Conservation (phyloP, 2,329 filamentous ascomycete species). For the Epichloe sibirici region DNA sequence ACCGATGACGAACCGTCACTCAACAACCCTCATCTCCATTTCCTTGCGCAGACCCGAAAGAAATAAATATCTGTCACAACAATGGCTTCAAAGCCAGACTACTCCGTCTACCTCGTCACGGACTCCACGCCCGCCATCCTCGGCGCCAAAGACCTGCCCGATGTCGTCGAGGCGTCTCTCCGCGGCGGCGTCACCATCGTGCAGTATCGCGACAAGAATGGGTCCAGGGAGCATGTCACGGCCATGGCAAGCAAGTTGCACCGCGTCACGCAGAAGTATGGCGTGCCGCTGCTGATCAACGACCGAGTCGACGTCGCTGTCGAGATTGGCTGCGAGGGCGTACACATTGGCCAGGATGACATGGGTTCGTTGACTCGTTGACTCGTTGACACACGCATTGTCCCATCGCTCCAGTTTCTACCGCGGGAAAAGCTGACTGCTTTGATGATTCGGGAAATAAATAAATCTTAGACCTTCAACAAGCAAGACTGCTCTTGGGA, state of each 20-base stretch:
- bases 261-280: constrained; percentile 50
- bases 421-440: no score
- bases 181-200: constrained; percentile 74
- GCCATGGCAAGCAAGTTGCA: constrained; percentile 61
- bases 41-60: not conserved
- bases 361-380: constrained; percentile 43
- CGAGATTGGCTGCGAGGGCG: constrained; percentile 77
- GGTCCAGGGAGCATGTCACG: constrained; percentile 60
- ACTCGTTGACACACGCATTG: not conserved
- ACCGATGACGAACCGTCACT: not conserved
- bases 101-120: constrained; percentile 81
- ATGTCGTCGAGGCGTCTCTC: constrained; percentile 64
- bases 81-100: constrained; percentile 39
- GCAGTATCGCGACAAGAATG: constrained; percentile 82
- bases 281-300: constrained; percentile 80
- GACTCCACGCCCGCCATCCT: constrained; percentile 84
- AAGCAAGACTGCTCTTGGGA: constrained; percentile 62
- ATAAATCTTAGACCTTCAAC: not conserved
- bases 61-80: no score
- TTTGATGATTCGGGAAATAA: no score
- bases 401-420: no score
- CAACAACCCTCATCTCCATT: not conserved
- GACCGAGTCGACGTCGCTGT: constrained; percentile 83
- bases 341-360: constrained; percentile 93
- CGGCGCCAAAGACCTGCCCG: constrained; percentile 53